These are phyloP conservation scores for Grosmannia penicillata DNA, from an alignment of 2,329 filamentous ascomycete species.

Conservation along the genomic window DNA sequence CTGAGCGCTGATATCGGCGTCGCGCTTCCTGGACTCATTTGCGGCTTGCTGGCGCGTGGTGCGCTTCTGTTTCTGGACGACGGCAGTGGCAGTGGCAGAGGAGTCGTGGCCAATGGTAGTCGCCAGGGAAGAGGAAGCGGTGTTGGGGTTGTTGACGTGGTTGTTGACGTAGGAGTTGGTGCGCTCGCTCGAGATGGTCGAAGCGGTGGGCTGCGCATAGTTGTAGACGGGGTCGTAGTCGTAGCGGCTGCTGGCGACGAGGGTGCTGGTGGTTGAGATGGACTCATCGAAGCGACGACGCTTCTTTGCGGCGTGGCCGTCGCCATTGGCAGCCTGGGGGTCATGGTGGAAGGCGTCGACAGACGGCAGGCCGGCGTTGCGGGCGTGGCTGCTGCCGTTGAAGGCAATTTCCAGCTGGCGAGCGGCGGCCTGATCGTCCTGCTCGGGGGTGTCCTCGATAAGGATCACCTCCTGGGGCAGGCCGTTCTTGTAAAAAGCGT, in stretches of 20 bases:
- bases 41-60: slow-evolving; percentile 58
- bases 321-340: slow-evolving; percentile 8
- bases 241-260: slow-evolving; percentile 33
- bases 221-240: slow-evolving; percentile 62
- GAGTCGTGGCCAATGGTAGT: slow-evolving; percentile 52
- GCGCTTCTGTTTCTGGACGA: slow-evolving; percentile 84
- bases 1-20: slow-evolving; percentile 55
- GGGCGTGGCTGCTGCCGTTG: slow-evolving; percentile 12
- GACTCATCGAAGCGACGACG: slow-evolving; percentile 50
- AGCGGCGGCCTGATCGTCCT: slow-evolving; percentile 23
- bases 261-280: slow-evolving; percentile 6
- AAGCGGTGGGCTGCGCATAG: slow-evolving; percentile 43
- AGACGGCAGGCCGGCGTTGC: neutral
- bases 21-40: slow-evolving; percentile 67
- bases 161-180: slow-evolving; percentile 69
- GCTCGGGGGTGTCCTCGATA: slow-evolving; percentile 59
- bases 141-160: slow-evolving; percentile 59
- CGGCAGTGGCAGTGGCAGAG: slow-evolving; percentile 38
- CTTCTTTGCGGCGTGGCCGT: slow-evolving; percentile 53
- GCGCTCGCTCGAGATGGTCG: slow-evolving; percentile 68
- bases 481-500: slow-evolving; percentile 69
- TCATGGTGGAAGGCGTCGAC: slow-evolving; percentile 6
- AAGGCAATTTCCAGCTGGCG: too few relatives aligned
- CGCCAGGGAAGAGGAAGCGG: slow-evolving; percentile 73
- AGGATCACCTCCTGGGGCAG: slow-evolving; percentile 75